Conservation (phyloP, 371 early-diverging fungal genomes). For the Mucor racemosus region DNA sequence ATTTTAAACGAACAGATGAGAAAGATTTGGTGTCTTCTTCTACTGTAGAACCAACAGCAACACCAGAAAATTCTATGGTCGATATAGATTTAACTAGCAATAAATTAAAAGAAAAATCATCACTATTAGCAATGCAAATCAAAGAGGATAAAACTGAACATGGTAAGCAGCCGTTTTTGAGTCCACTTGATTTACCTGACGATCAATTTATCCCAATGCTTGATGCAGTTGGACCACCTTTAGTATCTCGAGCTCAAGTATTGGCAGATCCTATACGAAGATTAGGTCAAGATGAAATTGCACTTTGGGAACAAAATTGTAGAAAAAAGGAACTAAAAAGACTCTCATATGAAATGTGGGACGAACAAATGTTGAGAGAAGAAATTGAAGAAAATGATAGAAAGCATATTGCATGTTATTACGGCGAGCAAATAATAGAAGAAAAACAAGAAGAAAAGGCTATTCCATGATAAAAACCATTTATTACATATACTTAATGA, state of each 20-base stretch:
- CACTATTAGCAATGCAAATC: not conserved
- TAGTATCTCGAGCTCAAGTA: constrained; percentile 23
- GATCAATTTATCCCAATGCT: constrained; percentile 20
- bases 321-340: constrained; percentile 8
- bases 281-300: constrained; percentile 24
- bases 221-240: constrained; percentile 17
- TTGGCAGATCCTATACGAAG: constrained; percentile 23
- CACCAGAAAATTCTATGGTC: not conserved
- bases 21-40: too few species aligned
- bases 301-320: constrained; percentile 23
- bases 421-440: not conserved
- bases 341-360: constrained; percentile 14
- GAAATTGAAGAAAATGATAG: constrained; percentile 7
- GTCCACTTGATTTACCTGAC: constrained; percentile 26
- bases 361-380: constrained; percentile 11
- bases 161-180: constrained; percentile 11
- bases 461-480: not conserved
- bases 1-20: too few species aligned
- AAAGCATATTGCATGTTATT: not conserved
- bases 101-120: not conserved
- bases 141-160: not conserved
- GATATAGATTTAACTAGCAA: not conserved
- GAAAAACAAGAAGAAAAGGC: not conserved
- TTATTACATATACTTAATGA: not conserved
- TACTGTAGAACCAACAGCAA: not conserved